Evolutionary conservation across 768 basidiomycete genomes (phyloP), one percentile per base, ranked within the genome.

Genomic region (Infundibulicybe gibba): DNA sequence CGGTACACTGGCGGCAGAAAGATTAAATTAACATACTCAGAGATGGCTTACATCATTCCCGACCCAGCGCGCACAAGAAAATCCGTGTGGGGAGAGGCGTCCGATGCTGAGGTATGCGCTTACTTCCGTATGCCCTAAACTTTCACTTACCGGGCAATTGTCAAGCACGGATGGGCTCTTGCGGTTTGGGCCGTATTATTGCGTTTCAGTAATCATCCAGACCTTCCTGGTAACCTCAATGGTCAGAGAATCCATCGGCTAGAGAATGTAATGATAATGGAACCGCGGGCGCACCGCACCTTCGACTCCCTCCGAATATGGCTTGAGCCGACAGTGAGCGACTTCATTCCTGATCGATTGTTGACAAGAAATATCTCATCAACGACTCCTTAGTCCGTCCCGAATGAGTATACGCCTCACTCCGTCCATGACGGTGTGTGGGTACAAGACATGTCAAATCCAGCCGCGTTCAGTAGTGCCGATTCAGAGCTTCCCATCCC

Each of bases 291-390:
- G 20, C 44, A 45, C 19, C 2, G 14, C 14, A n/a, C 10, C 14
- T 38, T 38, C 10, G 35, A 38, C 41, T n/a, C 2, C 30, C 37
- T 44, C 21, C 19, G 20, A 15, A 13, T 44, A 14, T 44, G 41
- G 40, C 43, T 51, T 40, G 46, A 46, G 44, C 46, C 37, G 15
- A 46, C 48, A 31, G 37, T 32, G 39, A 32, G 31, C 16, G 5
- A 47, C 33, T 45, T 30, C 40, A 43, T 6, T 20, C 25, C 43
- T 48, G 19, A 30, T 37, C 41, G n/a, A 15, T 17, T 48, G 5
- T 35, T 48, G 40, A 32, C 40, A 32, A 43, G 21, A 37, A 38
- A 42, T 48, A 32, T 43, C 20, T 48, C n/a, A 19, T 38, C 35
- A 3, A 10, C 10, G 43, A 42, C 40, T 42, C 40, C 17, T 48